Conservation (phyloP, 441 rosid genomes). For the Gossypium schwendimanii region DNA sequence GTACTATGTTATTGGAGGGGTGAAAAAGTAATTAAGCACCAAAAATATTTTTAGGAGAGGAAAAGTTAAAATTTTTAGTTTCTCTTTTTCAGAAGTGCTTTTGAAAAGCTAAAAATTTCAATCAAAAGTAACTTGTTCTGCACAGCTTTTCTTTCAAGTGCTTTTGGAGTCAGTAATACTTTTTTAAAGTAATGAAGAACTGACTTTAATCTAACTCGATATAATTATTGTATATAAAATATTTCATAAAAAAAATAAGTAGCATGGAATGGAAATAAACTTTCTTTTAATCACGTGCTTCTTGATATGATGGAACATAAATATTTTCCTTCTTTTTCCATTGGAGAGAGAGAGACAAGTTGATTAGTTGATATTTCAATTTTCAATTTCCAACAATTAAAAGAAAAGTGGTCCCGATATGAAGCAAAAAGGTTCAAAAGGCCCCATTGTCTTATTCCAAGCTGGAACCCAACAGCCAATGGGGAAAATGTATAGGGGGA, state of each 20-base stretch:
- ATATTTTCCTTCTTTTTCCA: background rate
- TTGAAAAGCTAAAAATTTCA: too few species aligned
- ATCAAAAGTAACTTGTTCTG: too few species aligned
- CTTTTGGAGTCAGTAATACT: too few species aligned
- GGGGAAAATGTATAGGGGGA: background rate
- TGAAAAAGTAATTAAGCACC: too few species aligned
- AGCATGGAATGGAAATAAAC: background rate
- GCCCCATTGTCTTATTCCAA: slow-evolving; percentile 14
- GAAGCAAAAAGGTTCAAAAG: slow-evolving; percentile 7
- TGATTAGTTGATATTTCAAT: background rate
- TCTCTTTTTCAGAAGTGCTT: too few species aligned
- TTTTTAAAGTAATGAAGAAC: too few species aligned
- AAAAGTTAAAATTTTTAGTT: too few species aligned
- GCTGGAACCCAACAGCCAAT: slow-evolving; percentile 21
- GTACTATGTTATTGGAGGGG: too few species aligned
- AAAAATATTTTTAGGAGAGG: too few species aligned
- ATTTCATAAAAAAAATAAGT: background rate
- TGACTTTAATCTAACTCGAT: too few species aligned
- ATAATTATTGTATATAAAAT: background rate
- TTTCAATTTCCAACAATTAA: background rate
- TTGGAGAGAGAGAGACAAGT: background rate
- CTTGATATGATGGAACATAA: background rate
- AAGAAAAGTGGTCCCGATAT: slow-evolving; percentile 8
- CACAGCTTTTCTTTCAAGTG: too few species aligned
- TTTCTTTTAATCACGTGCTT: background rate